phyloP scores from a whole-genome alignment of 1,284 basidiomycete species.

The Entoloma clypeatum region DNA sequence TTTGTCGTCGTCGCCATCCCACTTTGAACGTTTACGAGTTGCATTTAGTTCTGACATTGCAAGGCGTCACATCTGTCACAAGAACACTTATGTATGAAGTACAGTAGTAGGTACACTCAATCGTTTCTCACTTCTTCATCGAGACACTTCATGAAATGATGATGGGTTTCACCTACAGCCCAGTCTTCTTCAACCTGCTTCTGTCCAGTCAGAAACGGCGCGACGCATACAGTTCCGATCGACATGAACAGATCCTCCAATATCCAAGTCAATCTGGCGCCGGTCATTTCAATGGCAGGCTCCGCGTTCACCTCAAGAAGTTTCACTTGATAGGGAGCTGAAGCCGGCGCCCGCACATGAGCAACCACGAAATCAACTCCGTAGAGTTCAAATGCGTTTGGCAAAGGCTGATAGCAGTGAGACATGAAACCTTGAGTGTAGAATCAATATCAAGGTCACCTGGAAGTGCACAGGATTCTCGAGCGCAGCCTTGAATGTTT shows the following conservation, averaged over 20 bases:
- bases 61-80: conserved; percentile 16
- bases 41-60: no score
- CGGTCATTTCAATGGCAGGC: conserved; percentile 94
- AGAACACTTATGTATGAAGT: conserved; percentile 2
- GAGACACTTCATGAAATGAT: conserved; percentile 53
- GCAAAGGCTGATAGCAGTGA: conserved; percentile 55
- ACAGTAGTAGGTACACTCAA: conserved; percentile 10
- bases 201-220: conserved; percentile 56
- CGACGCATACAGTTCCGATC: conserved; percentile 66
- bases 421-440: not conserved
- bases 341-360: conserved; percentile 31
- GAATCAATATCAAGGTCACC: conserved; percentile 37
- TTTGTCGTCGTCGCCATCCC: conserved; percentile 57
- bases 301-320: conserved; percentile 93
- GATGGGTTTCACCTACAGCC: conserved; percentile 35
- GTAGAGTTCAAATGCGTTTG: conserved; percentile 95
- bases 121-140: conserved; percentile 38
- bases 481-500: conserved; percentile 83
- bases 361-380: conserved; percentile 89
- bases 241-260: conserved; percentile 77
- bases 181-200: conserved; percentile 22
- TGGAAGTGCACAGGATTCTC: conserved; percentile 87
- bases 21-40: conserved; percentile 67
- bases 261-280: conserved; percentile 77
- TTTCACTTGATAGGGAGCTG: conserved; percentile 55